A percentile compares a stretch with the other conserved stretches of the same genome.
Evolutionary conservation across 192 early-diverging fungal species (phyloP).

Genomic region (Rhizophagus clarus): DNA sequence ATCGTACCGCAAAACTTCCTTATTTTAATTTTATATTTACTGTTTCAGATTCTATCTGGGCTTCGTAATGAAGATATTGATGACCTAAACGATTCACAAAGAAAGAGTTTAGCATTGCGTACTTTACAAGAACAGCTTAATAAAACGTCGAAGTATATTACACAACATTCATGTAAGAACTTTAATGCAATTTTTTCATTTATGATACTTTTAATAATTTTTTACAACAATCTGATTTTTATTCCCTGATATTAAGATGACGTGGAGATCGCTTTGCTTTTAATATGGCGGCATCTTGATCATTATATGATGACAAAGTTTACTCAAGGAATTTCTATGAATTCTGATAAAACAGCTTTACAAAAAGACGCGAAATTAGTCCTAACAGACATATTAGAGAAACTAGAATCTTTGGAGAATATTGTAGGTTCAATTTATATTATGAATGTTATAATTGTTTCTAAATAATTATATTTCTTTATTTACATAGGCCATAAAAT

Average conservation of each 20-base stretch:
- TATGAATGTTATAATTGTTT: neutral
- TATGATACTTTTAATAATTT: neutral
- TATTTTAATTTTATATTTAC: neutral
- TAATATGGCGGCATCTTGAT: slow-evolving; percentile 76
- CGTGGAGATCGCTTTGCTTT: slow-evolving; percentile 61
- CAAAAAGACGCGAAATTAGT: neutral
- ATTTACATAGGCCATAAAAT: neutral
- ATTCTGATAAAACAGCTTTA: neutral
- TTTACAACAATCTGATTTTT: neutral
- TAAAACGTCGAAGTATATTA: neutral
- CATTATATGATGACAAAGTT: slow-evolving; percentile 44
- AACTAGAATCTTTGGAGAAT: slow-evolving; percentile 9
- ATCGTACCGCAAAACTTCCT: neutral
- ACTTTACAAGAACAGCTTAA: neutral
- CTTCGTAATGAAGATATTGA: neutral
- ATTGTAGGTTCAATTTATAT: slow-evolving; percentile 13
- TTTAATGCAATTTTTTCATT: neutral
- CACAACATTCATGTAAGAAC: slow-evolving; percentile 12
- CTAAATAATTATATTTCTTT: neutral
- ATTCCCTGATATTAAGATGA: slow-evolving; percentile 35
- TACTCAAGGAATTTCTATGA: neutral
- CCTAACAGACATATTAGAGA: slow-evolving; percentile 9
- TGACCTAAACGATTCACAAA: neutral
- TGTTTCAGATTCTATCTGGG: neutral
- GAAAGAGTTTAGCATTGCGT: slow-evolving; percentile 3